Evolutionary conservation across 345 rosid species (phyloP).

Genomic region (Trapa bicornis): DNA sequence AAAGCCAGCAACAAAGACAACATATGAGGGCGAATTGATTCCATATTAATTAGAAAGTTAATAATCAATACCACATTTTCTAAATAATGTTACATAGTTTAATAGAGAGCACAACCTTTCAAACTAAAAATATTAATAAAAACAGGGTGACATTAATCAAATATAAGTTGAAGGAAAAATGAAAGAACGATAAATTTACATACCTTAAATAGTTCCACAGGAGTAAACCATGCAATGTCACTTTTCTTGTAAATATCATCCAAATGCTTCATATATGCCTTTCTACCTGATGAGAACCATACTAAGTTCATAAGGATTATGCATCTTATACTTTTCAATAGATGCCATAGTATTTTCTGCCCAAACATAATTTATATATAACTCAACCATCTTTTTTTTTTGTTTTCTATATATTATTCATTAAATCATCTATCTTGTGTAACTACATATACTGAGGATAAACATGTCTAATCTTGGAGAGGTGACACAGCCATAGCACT

Average conservation of each 20-base stretch:
- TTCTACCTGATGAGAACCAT: slow-evolving; percentile 42
- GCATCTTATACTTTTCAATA: background rate
- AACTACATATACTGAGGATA: background rate
- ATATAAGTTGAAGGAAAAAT: background rate
- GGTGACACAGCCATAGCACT: background rate
- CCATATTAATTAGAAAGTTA: background rate
- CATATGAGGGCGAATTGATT: background rate
- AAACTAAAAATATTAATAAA: background rate
- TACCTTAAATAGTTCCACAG: slow-evolving; percentile 97
- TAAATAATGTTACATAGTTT: background rate
- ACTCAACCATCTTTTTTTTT: background rate
- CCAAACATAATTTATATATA: background rate
- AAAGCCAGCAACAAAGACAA: background rate
- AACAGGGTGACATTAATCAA: background rate
- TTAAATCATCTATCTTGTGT: background rate
- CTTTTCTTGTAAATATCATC: slow-evolving; percentile 78
- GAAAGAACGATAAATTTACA: background rate
- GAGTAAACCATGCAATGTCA: slow-evolving; percentile 96
- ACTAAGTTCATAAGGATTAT: background rate
- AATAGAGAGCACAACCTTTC: background rate
- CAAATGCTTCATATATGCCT: slow-evolving; percentile 65
- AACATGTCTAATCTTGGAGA: background rate
- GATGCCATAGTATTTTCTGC: background rate
- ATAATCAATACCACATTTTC: background rate
- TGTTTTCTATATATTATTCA: background rate